Evolutionary conservation across 2,329 filamentous ascomycete genomes (phyloP).

Genomic region (Coniochaeta pulveracea): DNA sequence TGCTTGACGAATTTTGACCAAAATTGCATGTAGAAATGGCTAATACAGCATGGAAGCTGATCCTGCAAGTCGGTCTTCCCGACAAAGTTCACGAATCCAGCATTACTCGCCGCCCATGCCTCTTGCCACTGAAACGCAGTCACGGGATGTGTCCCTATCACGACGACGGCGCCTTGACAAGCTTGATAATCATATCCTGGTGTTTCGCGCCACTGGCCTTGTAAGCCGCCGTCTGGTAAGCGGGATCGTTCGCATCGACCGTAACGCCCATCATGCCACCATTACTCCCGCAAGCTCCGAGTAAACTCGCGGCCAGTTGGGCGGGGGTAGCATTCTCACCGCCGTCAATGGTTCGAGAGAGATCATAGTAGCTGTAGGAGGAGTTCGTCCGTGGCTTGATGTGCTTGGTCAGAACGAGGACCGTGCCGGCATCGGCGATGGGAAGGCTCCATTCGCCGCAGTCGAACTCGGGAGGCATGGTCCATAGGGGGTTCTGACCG

Average conservation of each 20-base stretch:
- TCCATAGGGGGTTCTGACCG: background rate
- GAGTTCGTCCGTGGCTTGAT: slow-evolving; percentile 10
- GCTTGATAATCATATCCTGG: slow-evolving; percentile 16
- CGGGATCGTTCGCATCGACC: slow-evolving; percentile 6
- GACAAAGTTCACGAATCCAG: too few species aligned
- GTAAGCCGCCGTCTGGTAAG: slow-evolving; percentile 11
- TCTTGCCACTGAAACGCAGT: too few species aligned
- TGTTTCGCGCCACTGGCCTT: slow-evolving; percentile 10
- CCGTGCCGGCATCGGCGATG: slow-evolving; percentile 9
- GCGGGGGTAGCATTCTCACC: slow-evolving; percentile 5
- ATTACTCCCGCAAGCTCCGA: slow-evolving; percentile 6
- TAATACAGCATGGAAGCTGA: too few species aligned
- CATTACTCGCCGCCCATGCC: too few species aligned
- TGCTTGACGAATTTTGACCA: too few species aligned
- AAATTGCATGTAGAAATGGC: too few species aligned
- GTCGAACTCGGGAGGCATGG: slow-evolving; percentile 5
- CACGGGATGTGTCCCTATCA: too few species aligned
- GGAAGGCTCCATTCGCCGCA: slow-evolving; percentile 14
- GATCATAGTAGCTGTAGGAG: slow-evolving; percentile 6
- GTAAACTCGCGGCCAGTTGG: slow-evolving; percentile 2
- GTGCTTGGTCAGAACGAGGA: slow-evolving; percentile 16
- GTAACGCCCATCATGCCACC: slow-evolving; percentile 12
- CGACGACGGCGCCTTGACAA: too few species aligned
- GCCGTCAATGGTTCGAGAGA: slow-evolving; percentile 10
- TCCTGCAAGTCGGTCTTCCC: too few species aligned